Conservation (phyloP, 192 early-diverging fungal species). For the Globomyces pollinis-pini region DNA sequence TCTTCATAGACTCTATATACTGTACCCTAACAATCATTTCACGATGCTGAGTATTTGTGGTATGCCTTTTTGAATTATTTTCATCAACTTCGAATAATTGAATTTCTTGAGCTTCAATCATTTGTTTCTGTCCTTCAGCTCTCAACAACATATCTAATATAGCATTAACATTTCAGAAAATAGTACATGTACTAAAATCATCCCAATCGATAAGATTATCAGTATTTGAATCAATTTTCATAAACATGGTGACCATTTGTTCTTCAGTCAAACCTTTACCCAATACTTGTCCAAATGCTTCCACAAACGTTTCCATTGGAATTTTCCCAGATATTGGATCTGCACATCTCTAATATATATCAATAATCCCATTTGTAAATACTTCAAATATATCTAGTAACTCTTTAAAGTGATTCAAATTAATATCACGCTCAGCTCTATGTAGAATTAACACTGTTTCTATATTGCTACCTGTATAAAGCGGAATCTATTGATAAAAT, state of each 20-base stretch:
- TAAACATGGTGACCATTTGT: slow-evolving; percentile 48
- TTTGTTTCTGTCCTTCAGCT: slow-evolving; percentile 37
- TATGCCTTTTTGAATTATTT: slow-evolving; percentile 10
- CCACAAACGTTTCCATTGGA: slow-evolving; percentile 36
- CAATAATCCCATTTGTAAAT: not conserved
- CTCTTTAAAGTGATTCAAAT: slow-evolving; percentile 40
- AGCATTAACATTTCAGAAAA: no score
- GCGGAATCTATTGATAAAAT: no score
- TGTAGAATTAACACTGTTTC: no score
- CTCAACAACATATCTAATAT: slow-evolving; percentile 46
- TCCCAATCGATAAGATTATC: slow-evolving; percentile 51
- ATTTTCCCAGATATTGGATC: not conserved
- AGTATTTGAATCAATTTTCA: slow-evolving; percentile 53
- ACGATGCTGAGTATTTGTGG: slow-evolving; percentile 31
- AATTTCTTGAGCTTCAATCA: slow-evolving; percentile 38
- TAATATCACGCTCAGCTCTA: slow-evolving; percentile 42
- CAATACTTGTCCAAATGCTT: slow-evolving; percentile 37
- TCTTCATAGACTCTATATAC: slow-evolving; percentile 14
- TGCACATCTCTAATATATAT: slow-evolving; percentile 1
- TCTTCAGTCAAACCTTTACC: slow-evolving; percentile 38
- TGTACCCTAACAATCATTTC: slow-evolving; percentile 34
- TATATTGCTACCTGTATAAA: no score
- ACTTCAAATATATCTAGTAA: slow-evolving; percentile 44
- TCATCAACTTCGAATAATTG: slow-evolving; percentile 24
- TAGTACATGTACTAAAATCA: slow-evolving; percentile 52